These are phyloP conservation scores for Rhododendron simsii DNA, from an alignment of 148 eudicot species.

Conservation along the genomic window DNA sequence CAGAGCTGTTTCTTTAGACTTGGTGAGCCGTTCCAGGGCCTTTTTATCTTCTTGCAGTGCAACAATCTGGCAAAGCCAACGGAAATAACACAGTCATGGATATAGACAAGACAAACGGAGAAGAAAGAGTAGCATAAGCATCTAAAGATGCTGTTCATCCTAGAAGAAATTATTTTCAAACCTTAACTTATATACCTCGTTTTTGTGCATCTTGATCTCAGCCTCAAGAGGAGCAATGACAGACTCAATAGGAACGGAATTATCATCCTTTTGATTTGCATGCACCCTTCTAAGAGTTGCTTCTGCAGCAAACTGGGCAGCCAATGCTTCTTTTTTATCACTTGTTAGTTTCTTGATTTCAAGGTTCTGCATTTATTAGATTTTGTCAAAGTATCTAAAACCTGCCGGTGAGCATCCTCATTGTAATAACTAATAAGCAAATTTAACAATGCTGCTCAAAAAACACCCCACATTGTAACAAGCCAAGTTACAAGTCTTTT, in stretches of 20 bases:
- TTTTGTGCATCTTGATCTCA: slow-evolving; percentile 64
- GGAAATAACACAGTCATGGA: background rate
- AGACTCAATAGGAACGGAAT: slow-evolving; percentile 58
- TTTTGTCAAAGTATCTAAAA: background rate
- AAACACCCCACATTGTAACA: too few species aligned
- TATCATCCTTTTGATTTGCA: slow-evolving; percentile 67
- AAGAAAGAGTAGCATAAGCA: background rate
- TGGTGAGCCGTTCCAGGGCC: slow-evolving; percentile 67
- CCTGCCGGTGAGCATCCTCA: background rate
- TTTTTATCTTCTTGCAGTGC: slow-evolving; percentile 68
- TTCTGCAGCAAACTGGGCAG: slow-evolving; percentile 95
- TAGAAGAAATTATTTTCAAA: background rate
- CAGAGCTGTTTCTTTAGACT: slow-evolving; percentile 86
- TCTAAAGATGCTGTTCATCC: background rate
- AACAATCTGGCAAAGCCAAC: slow-evolving; percentile 44
- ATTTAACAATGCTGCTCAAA: too few species aligned
- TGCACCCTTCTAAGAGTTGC: slow-evolving; percentile 81
- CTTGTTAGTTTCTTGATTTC: slow-evolving; percentile 62
- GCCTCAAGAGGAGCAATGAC: slow-evolving; percentile 93
- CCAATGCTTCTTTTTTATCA: slow-evolving; percentile 82
- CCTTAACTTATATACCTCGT: slow-evolving; percentile 41
- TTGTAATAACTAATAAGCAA: too few species aligned
- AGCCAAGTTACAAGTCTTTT: too few species aligned
- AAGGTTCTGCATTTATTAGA: slow-evolving; percentile 55
- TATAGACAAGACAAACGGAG: background rate